Conservation (phyloP, 805 yeast genomes). For the Yamadazyma olivae region DNA sequence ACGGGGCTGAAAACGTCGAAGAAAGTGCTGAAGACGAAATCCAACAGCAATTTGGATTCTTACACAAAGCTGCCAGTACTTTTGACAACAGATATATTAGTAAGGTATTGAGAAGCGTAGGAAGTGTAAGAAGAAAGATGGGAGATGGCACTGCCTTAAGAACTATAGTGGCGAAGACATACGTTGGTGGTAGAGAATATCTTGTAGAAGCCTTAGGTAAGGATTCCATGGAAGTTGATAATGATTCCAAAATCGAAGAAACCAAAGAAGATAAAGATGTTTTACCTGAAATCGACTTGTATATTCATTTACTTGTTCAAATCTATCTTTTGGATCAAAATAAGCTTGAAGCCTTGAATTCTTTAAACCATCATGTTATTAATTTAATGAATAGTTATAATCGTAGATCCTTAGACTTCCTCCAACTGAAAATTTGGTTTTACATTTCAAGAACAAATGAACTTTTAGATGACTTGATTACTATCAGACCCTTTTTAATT, state of each 20-base stretch:
- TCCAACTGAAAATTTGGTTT: constrained; percentile 92
- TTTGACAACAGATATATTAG: constrained; percentile 86
- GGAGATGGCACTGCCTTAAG: constrained; percentile 44
- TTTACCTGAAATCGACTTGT: constrained; percentile 78
- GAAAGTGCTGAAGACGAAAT: too few relatives aligned
- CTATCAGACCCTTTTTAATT: constrained; percentile 69
- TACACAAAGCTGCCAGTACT: constrained; percentile 61
- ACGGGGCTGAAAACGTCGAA: too few relatives aligned
- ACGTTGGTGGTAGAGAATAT: constrained; percentile 37
- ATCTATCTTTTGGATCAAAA: constrained; percentile 67
- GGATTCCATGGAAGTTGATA: constrained; percentile 17
- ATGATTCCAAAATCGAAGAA: constrained; percentile 20
- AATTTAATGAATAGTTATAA: constrained; percentile 61
- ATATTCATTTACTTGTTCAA: constrained; percentile 74
- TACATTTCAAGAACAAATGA: constrained; percentile 80
- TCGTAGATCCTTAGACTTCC: constrained; percentile 78
- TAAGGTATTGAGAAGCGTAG: constrained; percentile 80
- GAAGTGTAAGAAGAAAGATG: constrained; percentile 66
- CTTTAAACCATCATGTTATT: constrained; percentile 52
- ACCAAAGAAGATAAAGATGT: constrained; percentile 18
- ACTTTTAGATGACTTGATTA: constrained; percentile 46
- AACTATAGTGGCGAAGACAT: constrained; percentile 51
- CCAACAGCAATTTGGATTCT: constrained; percentile 45
- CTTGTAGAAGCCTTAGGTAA: constrained; percentile 13
- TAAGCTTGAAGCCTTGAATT: constrained; percentile 46